Percentiles rank a stretch among this genome's conserved stretches.
Evolutionary conservation across 176 grass and related monocot species (phyloP).

Genomic region (Eragrostis nindensis): DNA sequence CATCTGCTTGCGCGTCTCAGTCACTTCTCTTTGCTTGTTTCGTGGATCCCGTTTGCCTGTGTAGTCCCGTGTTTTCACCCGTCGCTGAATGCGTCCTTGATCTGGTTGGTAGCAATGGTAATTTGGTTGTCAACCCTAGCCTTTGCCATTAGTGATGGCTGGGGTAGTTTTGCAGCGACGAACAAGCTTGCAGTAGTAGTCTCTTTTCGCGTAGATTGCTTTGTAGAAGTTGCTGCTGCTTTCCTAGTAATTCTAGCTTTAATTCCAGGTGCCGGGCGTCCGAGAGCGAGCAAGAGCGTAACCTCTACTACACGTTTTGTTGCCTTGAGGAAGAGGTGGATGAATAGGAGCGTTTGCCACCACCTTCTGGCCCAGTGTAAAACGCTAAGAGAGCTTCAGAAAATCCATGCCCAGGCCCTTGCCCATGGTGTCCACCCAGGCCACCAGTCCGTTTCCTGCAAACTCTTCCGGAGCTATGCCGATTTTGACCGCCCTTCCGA

Average conservation of each 20-base stretch:
- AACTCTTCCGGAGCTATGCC: constrained; percentile 55
- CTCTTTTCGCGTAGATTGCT: neutral
- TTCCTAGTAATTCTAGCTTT: constrained; percentile 39
- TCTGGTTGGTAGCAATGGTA: neutral
- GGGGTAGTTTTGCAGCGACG: neutral
- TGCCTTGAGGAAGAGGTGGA: neutral
- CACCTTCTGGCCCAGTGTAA: constrained; percentile 44
- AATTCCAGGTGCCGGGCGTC: constrained; percentile 40
- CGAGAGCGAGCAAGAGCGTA: neutral
- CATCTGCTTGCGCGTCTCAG: neutral
- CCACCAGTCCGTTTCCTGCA: constrained; percentile 59
- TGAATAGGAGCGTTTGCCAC: constrained; percentile 47
- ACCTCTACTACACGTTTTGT: neutral
- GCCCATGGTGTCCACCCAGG: constrained; percentile 43
- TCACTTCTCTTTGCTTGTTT: neutral
- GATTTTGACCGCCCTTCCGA: neutral
- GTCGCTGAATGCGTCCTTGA: too few species aligned
- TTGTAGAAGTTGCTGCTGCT: neutral
- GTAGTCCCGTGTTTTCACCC: neutral
- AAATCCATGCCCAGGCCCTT: constrained; percentile 50
- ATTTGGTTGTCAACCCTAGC: neutral
- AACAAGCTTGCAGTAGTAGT: neutral
- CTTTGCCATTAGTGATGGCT: neutral
- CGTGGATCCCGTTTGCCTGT: neutral
- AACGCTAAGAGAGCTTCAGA: constrained; percentile 49